Base-by-base conservation (phyloP, 768 basidiomycete species). In the Tricholoma bakamatsutake region DNA sequence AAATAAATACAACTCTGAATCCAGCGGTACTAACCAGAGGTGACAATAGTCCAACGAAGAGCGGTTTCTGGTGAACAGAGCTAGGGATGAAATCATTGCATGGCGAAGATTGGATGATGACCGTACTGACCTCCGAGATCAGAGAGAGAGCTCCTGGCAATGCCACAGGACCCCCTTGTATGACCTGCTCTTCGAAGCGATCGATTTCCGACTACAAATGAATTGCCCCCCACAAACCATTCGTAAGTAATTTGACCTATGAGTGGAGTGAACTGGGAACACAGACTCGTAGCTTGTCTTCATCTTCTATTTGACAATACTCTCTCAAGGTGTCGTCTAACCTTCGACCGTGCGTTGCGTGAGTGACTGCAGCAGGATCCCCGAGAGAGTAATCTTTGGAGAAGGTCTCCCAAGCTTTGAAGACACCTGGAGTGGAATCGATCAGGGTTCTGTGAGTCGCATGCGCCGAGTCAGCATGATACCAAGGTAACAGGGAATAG, bases 341-440 rank as follows among this genome's bases (percentile, higher is more conserved):
- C 55, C 92, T 77, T 50, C 90, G 79, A 17, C 92, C 92, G 66
- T 93, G 92, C 0, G 86, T 83, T 7, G 79, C 73, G 60, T 84
- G 80, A 4, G 80, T 78, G 15, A 85, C 70, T 11, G 65, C 63
- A 13, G 69, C 59, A 37, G 74, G 71, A 59, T 79, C 77, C 1
- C 79, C 78, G 30, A 85, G 73, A 62, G 71, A 67, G 59, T 90
- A 90, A 55, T 87, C 78, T 40, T 70, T 73, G 39, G 79, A 76
- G 65, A 90, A 93, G 45, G 73, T 80, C 50, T 80, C 73, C 92
- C 92, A 94, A 7, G 89, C 87, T 57, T 79, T 79, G 50, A 83
- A 60, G n/a, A 93, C 87, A 4, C 90, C 92, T 1, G 88, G 88
- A 4, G 90, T 93, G 2, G 90, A 91, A 70, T 93, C 90, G 64